Evolutionary conservation across 2,329 filamentous ascomycete genomes (phyloP).

Genomic region (Sphaerulina populicola): DNA sequence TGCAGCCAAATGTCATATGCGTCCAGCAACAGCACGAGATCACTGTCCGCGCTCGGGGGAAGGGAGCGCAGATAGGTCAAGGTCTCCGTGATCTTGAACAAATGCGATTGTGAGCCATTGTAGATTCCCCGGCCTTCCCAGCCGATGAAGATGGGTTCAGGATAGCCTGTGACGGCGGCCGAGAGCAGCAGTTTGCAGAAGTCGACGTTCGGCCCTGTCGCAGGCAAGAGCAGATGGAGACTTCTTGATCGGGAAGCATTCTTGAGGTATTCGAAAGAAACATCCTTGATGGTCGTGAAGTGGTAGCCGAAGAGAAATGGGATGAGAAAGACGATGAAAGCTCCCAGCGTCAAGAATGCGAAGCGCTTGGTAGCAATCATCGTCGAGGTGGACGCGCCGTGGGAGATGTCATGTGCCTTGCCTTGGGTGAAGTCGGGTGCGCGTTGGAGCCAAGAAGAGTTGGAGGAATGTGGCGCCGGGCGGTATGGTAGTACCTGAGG

Average conservation of each 20-base stretch:
- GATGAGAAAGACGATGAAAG: constrained; percentile 11
- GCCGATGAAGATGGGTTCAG: constrained; percentile 24
- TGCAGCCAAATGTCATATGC: constrained; percentile 59
- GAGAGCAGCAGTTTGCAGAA: constrained; percentile 20
- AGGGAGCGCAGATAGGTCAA: constrained; percentile 24
- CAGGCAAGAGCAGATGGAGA: constrained; percentile 19
- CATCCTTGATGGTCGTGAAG: constrained; percentile 15
- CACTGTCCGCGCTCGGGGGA: constrained; percentile 30
- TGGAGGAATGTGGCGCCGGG: not conserved
- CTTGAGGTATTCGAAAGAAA: constrained; percentile 11
- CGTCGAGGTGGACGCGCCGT: not conserved
- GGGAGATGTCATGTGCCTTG: not conserved
- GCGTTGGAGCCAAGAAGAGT: not conserved
- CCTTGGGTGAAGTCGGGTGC: constrained; percentile 1
- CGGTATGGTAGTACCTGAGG: not conserved
- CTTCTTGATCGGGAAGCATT: constrained; percentile 8
- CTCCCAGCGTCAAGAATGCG: constrained; percentile 10
- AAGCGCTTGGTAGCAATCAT: constrained; percentile 16
- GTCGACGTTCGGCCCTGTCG: constrained; percentile 16
- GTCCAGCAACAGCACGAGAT: constrained; percentile 57
- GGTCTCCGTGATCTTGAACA: constrained; percentile 28
- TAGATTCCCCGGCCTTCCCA: constrained; percentile 23
- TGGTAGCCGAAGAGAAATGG: constrained; percentile 21
- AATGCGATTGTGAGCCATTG: constrained; percentile 30
- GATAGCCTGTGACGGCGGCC: constrained; percentile 24